Evolutionary conservation across 169 alveolate genomes (phyloP).

Genomic region (Eimeria falciformis): DNA sequence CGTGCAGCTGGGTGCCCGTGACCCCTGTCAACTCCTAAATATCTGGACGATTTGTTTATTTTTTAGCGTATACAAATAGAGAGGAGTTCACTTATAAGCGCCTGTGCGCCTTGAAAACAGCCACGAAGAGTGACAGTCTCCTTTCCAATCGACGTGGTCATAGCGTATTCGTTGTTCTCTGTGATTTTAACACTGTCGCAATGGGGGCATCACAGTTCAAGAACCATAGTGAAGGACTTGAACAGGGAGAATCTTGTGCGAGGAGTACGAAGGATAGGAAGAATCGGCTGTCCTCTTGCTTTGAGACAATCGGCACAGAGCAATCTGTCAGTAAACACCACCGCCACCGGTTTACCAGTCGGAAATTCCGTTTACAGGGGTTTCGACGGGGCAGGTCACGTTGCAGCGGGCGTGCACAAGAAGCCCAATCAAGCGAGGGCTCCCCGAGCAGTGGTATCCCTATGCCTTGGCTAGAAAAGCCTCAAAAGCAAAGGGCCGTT

Average conservation of each 20-base stretch:
- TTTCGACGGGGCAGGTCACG: conserved; percentile 28
- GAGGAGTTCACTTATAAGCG: background rate
- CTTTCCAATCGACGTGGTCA: background rate
- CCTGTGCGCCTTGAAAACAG: too few species aligned
- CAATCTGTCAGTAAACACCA: background rate
- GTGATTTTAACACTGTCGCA: background rate
- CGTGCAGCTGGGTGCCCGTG: background rate
- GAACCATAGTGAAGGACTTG: background rate
- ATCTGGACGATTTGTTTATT: too few species aligned
- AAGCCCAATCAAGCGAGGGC: background rate
- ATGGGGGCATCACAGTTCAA: conserved; percentile 66
- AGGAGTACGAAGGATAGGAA: conserved; percentile 27
- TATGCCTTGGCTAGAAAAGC: conserved; percentile 59
- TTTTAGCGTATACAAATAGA: too few species aligned
- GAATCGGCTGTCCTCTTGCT: background rate
- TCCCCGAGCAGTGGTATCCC: background rate
- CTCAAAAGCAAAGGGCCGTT: conserved; percentile 5
- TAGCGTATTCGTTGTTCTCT: background rate
- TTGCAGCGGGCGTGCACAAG: conserved; percentile 42
- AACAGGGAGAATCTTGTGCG: conserved; percentile 1
- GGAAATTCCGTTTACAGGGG: background rate
- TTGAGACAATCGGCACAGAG: background rate
- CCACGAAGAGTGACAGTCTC: too few species aligned
- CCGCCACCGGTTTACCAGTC: too few species aligned
- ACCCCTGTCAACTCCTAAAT: too few species aligned